Evolutionary conservation across 257 asterid genomes (phyloP), one percentile per base, ranked within the genome.

Genomic region (Lycium ferocissimum): DNA sequence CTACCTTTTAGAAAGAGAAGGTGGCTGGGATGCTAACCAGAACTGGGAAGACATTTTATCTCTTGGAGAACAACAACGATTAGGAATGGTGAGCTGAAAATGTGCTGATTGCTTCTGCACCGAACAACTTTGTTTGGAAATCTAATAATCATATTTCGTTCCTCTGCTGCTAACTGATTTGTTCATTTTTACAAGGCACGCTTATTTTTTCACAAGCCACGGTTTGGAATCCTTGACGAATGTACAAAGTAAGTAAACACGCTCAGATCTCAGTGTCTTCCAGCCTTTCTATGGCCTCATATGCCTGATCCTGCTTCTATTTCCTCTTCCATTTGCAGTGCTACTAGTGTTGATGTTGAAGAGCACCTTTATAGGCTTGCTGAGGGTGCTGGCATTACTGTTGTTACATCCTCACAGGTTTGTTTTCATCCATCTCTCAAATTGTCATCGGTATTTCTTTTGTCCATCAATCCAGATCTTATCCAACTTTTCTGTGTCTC

Each of bases 41-140:
- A 97, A 95, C 93, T 97, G 99, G 99, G 99, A 95, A 90, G 99
- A 97, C 88, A 95, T 95, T 87, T 86, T 97, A 71, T 97, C 99
- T 70, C 98, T 97, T 72, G 99, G 99, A 81, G 99, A 97, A 89
- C 99, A 97, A 80, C 99, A 97, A 85, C 93, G 99, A 83, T 83
- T 97, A 56, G 99, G 99, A 90, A 97, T 97, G 98, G 99, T 97
- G 84, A 82, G 97, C 86, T 82, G 78, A 51, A 57, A 54, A 63
- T 73, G 20, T 75, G 62, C 61, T 20, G 40, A 43, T 83, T 8
- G 43, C 67, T 70, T 86, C 11, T 35, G 57, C 43, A 82, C 54
- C 81, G 70, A 3, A 20, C 57, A 80, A 20, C 18, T 84, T 61
- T 61, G 65, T 8, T 40, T 4, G 4, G 73, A 35, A 12, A 26